Evolutionary conservation across 2,329 filamentous ascomycete species (phyloP).

Genomic region (Ophiostoma perfectum): DNA sequence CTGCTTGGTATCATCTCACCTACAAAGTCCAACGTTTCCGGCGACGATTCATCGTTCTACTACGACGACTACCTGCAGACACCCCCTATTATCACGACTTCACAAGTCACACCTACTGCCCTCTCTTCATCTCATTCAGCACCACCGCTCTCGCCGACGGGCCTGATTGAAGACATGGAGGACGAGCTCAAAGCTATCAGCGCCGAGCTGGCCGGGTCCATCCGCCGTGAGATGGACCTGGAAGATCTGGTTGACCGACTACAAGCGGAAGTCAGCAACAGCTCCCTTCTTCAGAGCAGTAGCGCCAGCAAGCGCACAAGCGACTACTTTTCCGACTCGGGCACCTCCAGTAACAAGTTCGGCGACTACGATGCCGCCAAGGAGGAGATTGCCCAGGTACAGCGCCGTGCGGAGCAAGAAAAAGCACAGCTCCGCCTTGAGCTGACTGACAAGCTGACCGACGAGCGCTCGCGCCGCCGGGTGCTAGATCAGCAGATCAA

Average conservation of each 20-base stretch:
- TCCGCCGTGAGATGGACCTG: constrained; percentile 90
- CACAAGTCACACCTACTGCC: constrained; percentile 28
- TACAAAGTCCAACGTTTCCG: constrained; percentile 34
- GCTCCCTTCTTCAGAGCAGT: constrained; percentile 31
- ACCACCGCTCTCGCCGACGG: constrained; percentile 35
- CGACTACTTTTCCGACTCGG: constrained; percentile 97
- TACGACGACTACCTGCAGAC: constrained; percentile 49
- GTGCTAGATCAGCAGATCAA: constrained; percentile 79
- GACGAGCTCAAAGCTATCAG: constrained; percentile 91
- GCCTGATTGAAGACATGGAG: constrained; percentile 79
- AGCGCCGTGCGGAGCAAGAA: constrained; percentile 82
- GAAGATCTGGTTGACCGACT: constrained; percentile 88
- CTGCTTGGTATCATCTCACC: constrained; percentile 20
- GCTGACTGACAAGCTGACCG: constrained; percentile 77
- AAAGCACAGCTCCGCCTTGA: constrained; percentile 81
- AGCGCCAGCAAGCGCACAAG: constrained; percentile 72
- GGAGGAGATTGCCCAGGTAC: constrained; percentile 74
- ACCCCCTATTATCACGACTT: constrained; percentile 33
- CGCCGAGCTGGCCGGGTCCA: constrained; percentile 84
- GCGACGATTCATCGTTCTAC: constrained; percentile 44
- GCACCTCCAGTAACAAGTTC: constrained; percentile 70
- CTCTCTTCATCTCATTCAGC: constrained; percentile 26
- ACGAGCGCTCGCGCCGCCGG: constrained; percentile 71
- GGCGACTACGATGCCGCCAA: constrained; percentile 59
- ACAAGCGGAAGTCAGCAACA: constrained; percentile 63